phyloP scores from a whole-genome alignment of 192 early-diverging fungal species.

The Coemansia sp. region DNA sequence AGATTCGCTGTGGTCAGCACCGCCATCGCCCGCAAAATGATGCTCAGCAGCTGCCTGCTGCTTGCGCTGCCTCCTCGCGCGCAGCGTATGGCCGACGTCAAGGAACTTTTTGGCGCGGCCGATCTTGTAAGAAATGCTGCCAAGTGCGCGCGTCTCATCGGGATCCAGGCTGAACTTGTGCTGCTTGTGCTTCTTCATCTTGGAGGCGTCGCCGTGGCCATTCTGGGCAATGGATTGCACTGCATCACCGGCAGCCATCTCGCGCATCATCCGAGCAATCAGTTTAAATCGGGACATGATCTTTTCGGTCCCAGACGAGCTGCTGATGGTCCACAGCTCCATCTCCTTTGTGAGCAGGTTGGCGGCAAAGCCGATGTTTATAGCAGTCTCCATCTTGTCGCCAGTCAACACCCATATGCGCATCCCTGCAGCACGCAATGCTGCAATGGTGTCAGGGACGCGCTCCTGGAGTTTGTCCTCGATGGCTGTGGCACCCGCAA shows the following conservation, averaged over 20 bases:
- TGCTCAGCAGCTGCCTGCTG: slow-evolving; percentile 7
- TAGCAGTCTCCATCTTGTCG: slow-evolving; percentile 98
- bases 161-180: slow-evolving; percentile 27
- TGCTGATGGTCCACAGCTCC: slow-evolving; percentile 67
- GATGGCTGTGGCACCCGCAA: slow-evolving; percentile 94
- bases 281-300: slow-evolving; percentile 51
- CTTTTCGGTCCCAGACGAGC: slow-evolving; percentile 43
- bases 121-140: slow-evolving; percentile 56
- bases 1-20: background rate
- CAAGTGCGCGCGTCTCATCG: slow-evolving; percentile 46
- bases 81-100: slow-evolving; percentile 31
- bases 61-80: slow-evolving; percentile 18
- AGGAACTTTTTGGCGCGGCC: slow-evolving; percentile 51
- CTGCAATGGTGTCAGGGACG: slow-evolving; percentile 88
- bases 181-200: background rate
- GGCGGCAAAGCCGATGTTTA: slow-evolving; percentile 94
- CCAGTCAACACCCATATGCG: slow-evolving; percentile 98
- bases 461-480: slow-evolving; percentile 97
- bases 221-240: background rate
- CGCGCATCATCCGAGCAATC: slow-evolving; percentile 55
- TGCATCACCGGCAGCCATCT: slow-evolving; percentile 31
- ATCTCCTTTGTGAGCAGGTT: slow-evolving; percentile 71
- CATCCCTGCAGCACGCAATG: slow-evolving; percentile 83
- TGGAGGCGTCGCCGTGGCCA: background rate
- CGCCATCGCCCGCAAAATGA: background rate